Evolutionary conservation across 768 basidiomycete species (phyloP), one percentile per base, ranked within the genome.

Genomic region (Boletus vinaceobasis): DNA sequence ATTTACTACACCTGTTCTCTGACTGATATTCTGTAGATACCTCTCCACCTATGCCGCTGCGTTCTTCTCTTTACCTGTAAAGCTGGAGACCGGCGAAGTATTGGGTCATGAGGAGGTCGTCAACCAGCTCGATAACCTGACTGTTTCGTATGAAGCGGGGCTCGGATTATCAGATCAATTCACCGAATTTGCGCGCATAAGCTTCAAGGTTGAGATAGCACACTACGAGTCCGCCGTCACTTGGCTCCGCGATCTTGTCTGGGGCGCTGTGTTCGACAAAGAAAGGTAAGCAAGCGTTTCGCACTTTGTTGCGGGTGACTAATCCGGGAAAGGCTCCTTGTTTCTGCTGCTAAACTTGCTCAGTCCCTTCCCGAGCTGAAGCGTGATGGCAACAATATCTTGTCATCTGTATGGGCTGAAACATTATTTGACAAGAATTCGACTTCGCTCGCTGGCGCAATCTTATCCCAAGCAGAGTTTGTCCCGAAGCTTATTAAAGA

Each of bases 331-430:
- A 96, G 95, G 47, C 74, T 99, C 33, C 84, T 87, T 62, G 84
- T 98, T 47, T 85, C 84, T 27, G 77, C 90, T 43, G 92, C 93
- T 15, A 98, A 97, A 71, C 82, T 92, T 23, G 85, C 89, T 42
- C 96, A 98, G 68, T 86, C 85, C 19, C 77, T 99, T 32, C 96
- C 97, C 3, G 88, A 93, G 66, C 75, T 90, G 62, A 98, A 98
- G 77, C 83, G 97, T 37, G 88, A 92, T 65, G 96, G 94, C 13
- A 83, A 75, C 65, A 87, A 82, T 29, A 89, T 98, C 11, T 76
- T 93, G 43, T 77, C 79, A 10, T 87, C 93, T 8, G 73, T 93
- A 31, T 86, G 82, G 73, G 73, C 80, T 17, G 80, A 85, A 55
- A 65, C 91, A 27, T 65, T 93, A 26, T 89, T 82, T 63, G 79